Conservation (phyloP, 805 yeast species). For the Saccharomycopsis lassenensis region DNA sequence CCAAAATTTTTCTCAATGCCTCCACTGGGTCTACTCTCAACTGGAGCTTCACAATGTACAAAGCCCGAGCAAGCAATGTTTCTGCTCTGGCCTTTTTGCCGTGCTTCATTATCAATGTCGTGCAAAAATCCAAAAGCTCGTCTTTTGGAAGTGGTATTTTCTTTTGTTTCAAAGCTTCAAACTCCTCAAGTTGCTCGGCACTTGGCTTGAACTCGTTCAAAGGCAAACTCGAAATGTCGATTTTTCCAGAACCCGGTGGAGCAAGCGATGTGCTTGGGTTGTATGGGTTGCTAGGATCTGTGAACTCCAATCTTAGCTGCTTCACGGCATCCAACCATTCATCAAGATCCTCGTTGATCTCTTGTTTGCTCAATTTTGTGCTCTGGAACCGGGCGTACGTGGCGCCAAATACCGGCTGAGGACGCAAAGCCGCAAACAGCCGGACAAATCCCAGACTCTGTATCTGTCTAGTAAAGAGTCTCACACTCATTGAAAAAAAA, state of each 20-base stretch:
- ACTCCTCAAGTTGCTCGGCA: conserved; percentile 51
- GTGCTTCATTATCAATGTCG: conserved; percentile 83
- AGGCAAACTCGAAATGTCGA: conserved; percentile 26
- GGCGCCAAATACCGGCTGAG: too few relatives aligned
- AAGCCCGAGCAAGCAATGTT: conserved; percentile 59
- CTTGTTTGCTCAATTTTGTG: too few relatives aligned
- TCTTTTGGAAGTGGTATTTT: conserved; percentile 55
- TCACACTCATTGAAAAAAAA: too few relatives aligned
- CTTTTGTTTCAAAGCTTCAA: conserved; percentile 35
- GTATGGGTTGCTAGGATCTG: conserved; percentile 25
- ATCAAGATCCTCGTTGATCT: conserved; percentile 27
- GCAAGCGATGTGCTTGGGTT: conserved; percentile 31
- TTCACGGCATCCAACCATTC: conserved; percentile 32
- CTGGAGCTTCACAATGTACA: conserved; percentile 66
- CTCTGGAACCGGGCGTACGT: too few relatives aligned
- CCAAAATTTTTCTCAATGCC: conserved; percentile 62
- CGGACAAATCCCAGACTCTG: too few relatives aligned
- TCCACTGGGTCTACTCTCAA: conserved; percentile 61
- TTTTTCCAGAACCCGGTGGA: conserved; percentile 28
- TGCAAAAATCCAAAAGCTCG: conserved; percentile 65
- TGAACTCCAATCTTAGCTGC: conserved; percentile 28
- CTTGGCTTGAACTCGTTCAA: conserved; percentile 41
- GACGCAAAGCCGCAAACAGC: too few relatives aligned
- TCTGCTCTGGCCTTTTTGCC: conserved; percentile 82
- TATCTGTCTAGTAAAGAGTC: too few relatives aligned